phyloP scores from a whole-genome alignment of 2,329 filamentous ascomycete genomes.

The Arthroderma uncinatum region DNA sequence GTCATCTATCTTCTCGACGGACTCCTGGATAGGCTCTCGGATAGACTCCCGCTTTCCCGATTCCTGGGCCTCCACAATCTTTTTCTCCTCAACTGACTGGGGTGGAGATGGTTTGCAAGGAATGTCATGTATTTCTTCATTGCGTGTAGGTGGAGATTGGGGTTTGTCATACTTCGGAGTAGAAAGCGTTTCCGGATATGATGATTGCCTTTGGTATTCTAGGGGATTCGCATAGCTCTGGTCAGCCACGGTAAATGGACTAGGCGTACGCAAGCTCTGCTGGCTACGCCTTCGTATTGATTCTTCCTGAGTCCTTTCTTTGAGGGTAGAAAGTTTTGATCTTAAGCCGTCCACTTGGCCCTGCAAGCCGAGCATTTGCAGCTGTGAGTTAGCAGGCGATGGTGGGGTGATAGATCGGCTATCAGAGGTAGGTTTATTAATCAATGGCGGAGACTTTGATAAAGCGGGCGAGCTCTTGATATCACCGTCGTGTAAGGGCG shows the following conservation, averaged over 20 bases:
- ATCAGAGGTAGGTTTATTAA: constrained; percentile 19
- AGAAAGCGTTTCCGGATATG: background rate
- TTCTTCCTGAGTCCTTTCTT: constrained; percentile 68
- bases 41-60: background rate
- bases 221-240: constrained; percentile 40
- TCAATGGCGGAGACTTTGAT: constrained; percentile 20
- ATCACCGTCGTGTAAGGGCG: constrained; percentile 8
- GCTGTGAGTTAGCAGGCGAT: constrained; percentile 58
- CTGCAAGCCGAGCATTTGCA: constrained; percentile 62
- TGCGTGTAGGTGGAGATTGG: background rate
- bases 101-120: background rate
- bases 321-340: constrained; percentile 69
- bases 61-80: background rate
- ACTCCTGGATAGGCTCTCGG: background rate
- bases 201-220: background rate
- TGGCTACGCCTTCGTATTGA: constrained; percentile 66
- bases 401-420: constrained; percentile 37
- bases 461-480: constrained; percentile 20
- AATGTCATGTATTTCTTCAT: background rate
- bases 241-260: constrained; percentile 66
- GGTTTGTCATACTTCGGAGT: background rate
- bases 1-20: constrained; percentile 27
- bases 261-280: constrained; percentile 62
- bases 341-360: constrained; percentile 79
- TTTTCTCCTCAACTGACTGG: background rate